Percentiles rank a stretch among this genome's conserved stretches.
Evolutionary conservation across 345 rosid genomes (phyloP).

Genomic region (Physaria fendleri): DNA sequence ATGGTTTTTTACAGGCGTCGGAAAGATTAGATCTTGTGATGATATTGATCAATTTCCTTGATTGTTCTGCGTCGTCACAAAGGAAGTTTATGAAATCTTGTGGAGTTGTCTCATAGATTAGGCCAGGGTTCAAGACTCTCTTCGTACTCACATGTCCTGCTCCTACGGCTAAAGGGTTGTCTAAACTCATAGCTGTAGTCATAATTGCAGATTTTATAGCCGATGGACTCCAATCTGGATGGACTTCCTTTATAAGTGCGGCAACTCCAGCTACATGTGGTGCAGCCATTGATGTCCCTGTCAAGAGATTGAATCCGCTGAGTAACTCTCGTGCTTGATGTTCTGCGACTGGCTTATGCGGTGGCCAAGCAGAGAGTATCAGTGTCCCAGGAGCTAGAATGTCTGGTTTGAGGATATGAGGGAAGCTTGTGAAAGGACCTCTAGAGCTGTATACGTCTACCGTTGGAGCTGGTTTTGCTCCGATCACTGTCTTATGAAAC

Average conservation of each 20-base stretch:
- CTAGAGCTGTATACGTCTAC: constrained; percentile 43
- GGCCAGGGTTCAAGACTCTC: constrained; percentile 50
- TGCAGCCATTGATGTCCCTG: constrained; percentile 59
- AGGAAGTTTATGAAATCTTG: constrained; percentile 48
- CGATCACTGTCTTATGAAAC: constrained; percentile 34
- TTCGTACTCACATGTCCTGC: constrained; percentile 45
- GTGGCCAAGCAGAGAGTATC: constrained; percentile 46
- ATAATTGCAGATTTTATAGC: constrained; percentile 51
- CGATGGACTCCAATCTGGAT: constrained; percentile 50
- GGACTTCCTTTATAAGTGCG: constrained; percentile 40
- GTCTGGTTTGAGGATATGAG: constrained; percentile 49
- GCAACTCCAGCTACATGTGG: constrained; percentile 56
- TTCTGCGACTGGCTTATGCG: not conserved
- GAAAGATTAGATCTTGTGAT: constrained; percentile 36
- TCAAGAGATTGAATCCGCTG: constrained; percentile 34
- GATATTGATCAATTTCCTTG: constrained; percentile 21
- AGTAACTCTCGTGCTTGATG: constrained; percentile 11
- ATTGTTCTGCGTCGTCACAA: constrained; percentile 35
- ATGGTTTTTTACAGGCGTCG: constrained; percentile 25
- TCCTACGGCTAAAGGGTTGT: constrained; percentile 59
- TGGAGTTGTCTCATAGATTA: constrained; percentile 42
- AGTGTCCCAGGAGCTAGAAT: constrained; percentile 48
- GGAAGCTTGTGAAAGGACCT: constrained; percentile 47
- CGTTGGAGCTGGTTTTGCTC: constrained; percentile 34
- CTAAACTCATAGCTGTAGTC: constrained; percentile 42